These are phyloP conservation scores for Cladosporium phlei DNA, from an alignment of 2,329 filamentous ascomycete genomes.

Conservation along the genomic window DNA sequence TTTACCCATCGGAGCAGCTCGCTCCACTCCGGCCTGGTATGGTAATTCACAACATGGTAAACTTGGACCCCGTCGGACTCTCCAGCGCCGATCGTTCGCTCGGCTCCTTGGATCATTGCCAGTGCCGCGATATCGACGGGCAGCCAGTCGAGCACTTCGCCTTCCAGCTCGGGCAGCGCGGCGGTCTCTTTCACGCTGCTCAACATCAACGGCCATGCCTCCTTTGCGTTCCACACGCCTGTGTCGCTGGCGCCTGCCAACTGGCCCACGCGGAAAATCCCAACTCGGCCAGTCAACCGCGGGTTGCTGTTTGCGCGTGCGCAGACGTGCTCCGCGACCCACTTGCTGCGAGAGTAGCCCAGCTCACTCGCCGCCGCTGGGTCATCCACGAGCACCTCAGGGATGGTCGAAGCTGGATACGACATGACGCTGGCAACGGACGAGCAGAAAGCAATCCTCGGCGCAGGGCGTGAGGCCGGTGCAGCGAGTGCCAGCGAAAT, in stretches of 20 bases:
- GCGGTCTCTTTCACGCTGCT: constrained; percentile 36
- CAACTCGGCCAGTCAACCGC: constrained; percentile 34
- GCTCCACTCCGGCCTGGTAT: constrained; percentile 40
- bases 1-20: constrained; percentile 45
- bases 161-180: constrained; percentile 38
- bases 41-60: constrained; percentile 48
- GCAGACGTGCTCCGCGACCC: constrained; percentile 56
- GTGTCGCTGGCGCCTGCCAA: constrained; percentile 40
- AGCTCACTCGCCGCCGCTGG: constrained; percentile 44
- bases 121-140: constrained; percentile 44
- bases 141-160: constrained; percentile 42
- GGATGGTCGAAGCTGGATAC: constrained; percentile 30
- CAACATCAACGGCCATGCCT: constrained; percentile 49
- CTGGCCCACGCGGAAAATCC: constrained; percentile 46
- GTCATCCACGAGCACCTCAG: constrained; percentile 39
- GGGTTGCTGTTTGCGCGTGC: constrained; percentile 32
- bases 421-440: constrained; percentile 45
- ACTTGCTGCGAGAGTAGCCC: constrained; percentile 55
- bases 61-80: constrained; percentile 27
- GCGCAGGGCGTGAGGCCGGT: constrained; percentile 24
- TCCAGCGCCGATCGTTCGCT: constrained; percentile 23
- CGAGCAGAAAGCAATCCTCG: constrained; percentile 49
- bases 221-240: constrained; percentile 46
- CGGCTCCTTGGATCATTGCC: constrained; percentile 37
- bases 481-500: constrained; percentile 41